These are phyloP conservation scores for Penicillium canescens DNA, from an alignment of 495 filamentous ascomycete species.

Conservation along the genomic window DNA sequence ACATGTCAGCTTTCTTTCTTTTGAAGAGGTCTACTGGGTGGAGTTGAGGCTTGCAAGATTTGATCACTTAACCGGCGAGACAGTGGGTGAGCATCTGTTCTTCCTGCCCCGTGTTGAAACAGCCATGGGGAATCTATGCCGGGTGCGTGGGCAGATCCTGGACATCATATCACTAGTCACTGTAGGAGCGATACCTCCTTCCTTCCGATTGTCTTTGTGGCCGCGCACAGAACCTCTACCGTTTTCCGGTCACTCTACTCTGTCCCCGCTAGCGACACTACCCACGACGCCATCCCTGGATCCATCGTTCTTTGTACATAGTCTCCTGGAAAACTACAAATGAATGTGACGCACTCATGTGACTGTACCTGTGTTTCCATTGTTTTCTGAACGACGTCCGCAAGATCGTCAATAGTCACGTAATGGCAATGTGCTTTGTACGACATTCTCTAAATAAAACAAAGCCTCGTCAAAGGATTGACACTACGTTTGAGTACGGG, in stretches of 20 bases:
- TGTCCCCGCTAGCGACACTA: not conserved
- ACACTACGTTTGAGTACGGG: not conserved
- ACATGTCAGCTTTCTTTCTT: not conserved
- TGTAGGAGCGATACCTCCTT: not conserved
- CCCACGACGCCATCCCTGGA: not conserved
- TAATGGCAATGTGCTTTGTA: not conserved
- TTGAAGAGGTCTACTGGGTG: not conserved
- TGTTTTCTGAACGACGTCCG: not conserved
- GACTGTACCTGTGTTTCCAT: not conserved
- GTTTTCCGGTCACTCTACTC: not conserved
- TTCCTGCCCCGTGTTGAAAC: not conserved
- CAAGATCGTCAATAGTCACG: not conserved
- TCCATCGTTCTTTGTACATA: not conserved
- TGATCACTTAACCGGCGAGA: too few relatives aligned
- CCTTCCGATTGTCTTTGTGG: not conserved
- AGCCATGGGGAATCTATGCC: not conserved
- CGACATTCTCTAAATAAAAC: not conserved
- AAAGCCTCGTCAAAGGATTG: not conserved
- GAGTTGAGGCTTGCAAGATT: not conserved
- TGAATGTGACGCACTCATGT: not conserved
- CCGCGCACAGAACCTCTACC: not conserved
- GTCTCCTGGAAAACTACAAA: not conserved
- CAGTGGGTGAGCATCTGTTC: not conserved
- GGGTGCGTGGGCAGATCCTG: not conserved
- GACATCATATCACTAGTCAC: not conserved